Percentiles rank a stretch among this genome's conserved stretches.
These are phyloP conservation scores for Gossypium davidsonii DNA, from an alignment of 441 rosid species.

Conservation along the genomic window DNA sequence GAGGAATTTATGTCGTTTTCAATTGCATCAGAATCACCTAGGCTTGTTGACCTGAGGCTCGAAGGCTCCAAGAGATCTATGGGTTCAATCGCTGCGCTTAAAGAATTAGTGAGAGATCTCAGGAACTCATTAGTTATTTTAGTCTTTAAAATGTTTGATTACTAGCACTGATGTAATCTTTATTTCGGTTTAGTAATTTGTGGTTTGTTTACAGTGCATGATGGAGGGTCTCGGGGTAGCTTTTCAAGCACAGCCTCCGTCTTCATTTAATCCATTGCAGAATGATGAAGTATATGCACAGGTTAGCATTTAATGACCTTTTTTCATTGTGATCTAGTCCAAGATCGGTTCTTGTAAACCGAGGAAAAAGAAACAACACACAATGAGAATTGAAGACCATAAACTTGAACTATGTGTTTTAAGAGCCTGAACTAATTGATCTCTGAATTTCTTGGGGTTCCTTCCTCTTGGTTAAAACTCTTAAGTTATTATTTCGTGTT, in stretches of 20 bases:
- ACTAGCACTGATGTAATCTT: slow-evolving; percentile 1
- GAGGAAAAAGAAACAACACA: not conserved
- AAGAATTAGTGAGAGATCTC: slow-evolving; percentile 75
- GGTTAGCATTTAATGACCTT: slow-evolving; percentile 40
- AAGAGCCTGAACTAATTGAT: not conserved
- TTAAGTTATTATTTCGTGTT: not conserved
- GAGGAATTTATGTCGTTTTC: slow-evolving; percentile 53
- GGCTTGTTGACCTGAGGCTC: slow-evolving; percentile 52
- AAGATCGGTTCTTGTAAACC: not conserved
- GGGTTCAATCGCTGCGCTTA: slow-evolving; percentile 69
- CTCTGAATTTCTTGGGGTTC: not conserved
- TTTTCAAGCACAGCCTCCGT: slow-evolving; percentile 56
- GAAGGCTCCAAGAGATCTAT: slow-evolving; percentile 56
- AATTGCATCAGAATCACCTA: slow-evolving; percentile 47
- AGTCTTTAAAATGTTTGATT: not conserved
- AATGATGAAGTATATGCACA: slow-evolving; percentile 79
- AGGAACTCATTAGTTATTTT: slow-evolving; percentile 2
- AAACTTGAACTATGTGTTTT: not conserved
- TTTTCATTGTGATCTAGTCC: slow-evolving; percentile 7
- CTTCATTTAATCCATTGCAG: slow-evolving; percentile 50
- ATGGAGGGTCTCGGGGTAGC: slow-evolving; percentile 69
- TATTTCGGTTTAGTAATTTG: slow-evolving; percentile 20
- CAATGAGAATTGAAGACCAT: not conserved
- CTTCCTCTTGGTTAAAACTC: not conserved
- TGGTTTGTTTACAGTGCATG: slow-evolving; percentile 52